These are phyloP conservation scores for Symbiodinium natans DNA, from an alignment of 73 alveolate species.

Conservation along the genomic window DNA sequence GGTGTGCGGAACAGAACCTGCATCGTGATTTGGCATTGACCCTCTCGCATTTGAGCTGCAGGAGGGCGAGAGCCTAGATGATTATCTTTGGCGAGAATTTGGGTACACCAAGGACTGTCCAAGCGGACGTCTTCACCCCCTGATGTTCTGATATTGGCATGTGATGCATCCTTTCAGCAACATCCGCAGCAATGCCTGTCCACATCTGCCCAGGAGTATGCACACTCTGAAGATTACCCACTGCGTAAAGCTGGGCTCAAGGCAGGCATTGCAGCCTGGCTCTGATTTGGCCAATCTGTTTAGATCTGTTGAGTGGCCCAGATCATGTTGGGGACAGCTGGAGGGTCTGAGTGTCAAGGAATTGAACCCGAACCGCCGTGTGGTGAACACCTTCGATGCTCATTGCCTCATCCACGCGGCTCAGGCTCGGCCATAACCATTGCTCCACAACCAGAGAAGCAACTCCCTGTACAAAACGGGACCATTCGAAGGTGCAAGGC, in stretches of 20 bases:
- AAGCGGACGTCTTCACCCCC: too few relatives aligned
- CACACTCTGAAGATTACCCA: slow-evolving; percentile 88
- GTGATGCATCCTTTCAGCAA: too few relatives aligned
- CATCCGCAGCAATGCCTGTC: too few relatives aligned
- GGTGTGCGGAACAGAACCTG: too few relatives aligned
- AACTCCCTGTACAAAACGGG: background rate
- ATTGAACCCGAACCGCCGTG: slow-evolving; percentile 91
- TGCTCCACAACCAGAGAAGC: background rate
- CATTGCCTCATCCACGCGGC: slow-evolving; percentile 78
- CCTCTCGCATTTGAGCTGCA: background rate
- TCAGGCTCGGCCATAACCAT: background rate
- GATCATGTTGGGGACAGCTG: background rate
- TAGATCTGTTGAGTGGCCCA: too few relatives aligned
- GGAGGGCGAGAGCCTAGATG: slow-evolving; percentile 92
- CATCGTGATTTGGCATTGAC: background rate
- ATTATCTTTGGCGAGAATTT: slow-evolving; percentile 77
- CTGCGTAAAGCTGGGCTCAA: slow-evolving; percentile 58
- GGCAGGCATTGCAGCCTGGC: slow-evolving; percentile 76
- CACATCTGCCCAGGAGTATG: slow-evolving; percentile 87
- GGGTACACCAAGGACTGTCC: slow-evolving; percentile 62
- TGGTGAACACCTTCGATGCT: slow-evolving; percentile 88
- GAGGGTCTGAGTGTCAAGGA: background rate
- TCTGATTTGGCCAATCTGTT: too few relatives aligned
- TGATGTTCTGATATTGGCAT: too few relatives aligned
- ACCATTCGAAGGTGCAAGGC: slow-evolving; percentile 63